Evolutionary conservation across 176 grass and related monocot species (phyloP).

Genomic region (Eleusine coracana): DNA sequence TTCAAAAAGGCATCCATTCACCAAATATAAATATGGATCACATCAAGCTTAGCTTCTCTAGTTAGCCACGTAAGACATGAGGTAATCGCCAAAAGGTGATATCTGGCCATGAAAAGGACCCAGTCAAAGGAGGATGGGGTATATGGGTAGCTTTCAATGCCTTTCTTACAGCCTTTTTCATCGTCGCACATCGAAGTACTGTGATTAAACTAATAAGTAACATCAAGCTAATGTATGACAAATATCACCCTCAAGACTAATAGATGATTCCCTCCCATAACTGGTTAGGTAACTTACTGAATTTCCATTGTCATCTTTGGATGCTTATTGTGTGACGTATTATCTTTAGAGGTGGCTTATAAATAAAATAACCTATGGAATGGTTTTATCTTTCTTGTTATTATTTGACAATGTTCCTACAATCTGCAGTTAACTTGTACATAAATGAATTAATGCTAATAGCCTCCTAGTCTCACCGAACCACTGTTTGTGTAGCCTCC

Average conservation of each 20-base stretch:
- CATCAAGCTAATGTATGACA: background rate
- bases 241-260: background rate
- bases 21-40: background rate
- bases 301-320: background rate
- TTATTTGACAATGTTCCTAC: too few species aligned
- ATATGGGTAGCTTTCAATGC: slow-evolving; percentile 3
- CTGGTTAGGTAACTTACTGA: background rate
- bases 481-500: too few species aligned
- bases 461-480: too few species aligned
- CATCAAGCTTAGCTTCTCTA: background rate
- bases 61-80: slow-evolving; percentile 35
- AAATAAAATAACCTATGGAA: too few species aligned
- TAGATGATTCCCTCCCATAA: background rate
- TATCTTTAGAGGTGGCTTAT: too few species aligned
- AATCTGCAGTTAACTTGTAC: too few species aligned
- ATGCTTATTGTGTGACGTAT: background rate
- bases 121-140: slow-evolving; percentile 26
- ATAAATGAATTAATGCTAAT: too few species aligned
- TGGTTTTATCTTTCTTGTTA: too few species aligned
- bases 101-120: slow-evolving; percentile 26
- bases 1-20: slow-evolving; percentile 14
- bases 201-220: background rate
- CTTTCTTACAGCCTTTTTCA: background rate
- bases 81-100: slow-evolving; percentile 59
- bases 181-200: slow-evolving; percentile 21